These are phyloP conservation scores for Euptelea pleiosperma DNA, from an alignment of 164 flowering plant genomes.

Conservation along the genomic window DNA sequence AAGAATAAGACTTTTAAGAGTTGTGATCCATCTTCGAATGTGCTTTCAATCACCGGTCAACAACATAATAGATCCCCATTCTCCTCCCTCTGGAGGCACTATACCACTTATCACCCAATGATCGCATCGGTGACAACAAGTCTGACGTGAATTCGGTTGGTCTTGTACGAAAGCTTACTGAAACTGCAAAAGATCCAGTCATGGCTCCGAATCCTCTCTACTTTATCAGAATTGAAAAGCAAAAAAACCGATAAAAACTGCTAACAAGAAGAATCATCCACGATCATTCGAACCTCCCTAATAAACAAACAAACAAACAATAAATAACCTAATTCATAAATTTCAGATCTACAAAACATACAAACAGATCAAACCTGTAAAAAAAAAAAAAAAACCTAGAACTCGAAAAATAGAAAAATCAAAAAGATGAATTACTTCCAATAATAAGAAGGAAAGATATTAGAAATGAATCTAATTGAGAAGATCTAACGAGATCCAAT, in stretches of 20 bases:
- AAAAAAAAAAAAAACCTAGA: no score
- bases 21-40: constrained; percentile 6
- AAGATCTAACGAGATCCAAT: not conserved
- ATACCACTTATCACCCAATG: constrained; percentile 5
- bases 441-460: not conserved
- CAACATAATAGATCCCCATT: not conserved
- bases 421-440: no score
- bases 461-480: not conserved
- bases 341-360: no score
- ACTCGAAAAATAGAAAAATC: no score
- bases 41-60: constrained; percentile 2
- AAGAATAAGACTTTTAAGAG: not conserved
- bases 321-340: no score
- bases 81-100: not conserved
- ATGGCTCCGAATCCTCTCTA: not conserved
- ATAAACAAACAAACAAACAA: no score
- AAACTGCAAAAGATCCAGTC: constrained; percentile 9
- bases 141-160: constrained; percentile 1
- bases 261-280: not conserved
- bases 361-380: no score
- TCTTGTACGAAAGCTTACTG: not conserved
- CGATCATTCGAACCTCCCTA: constrained; percentile 1
- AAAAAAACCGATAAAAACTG: not conserved
- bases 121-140: constrained; percentile 2
- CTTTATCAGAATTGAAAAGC: not conserved